Evolutionary conservation across 2,329 filamentous ascomycete species (phyloP).

Genomic region (Bipolaris zeicola): DNA sequence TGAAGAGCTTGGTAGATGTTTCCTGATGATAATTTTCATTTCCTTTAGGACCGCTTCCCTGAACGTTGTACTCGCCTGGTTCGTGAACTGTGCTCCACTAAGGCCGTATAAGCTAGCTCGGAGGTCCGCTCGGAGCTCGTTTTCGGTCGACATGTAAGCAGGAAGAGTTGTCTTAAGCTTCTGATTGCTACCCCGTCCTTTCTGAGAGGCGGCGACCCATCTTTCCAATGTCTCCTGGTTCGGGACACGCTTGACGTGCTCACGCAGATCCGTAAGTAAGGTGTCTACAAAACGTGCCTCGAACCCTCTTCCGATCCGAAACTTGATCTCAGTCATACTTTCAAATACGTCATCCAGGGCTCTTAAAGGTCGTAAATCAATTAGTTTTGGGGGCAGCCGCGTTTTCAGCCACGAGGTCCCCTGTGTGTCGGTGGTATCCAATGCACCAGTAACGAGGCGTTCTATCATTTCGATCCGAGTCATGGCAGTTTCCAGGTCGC

Average conservation of each 20-base stretch:
- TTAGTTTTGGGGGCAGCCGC: constrained; percentile 52
- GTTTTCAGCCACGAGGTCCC: constrained; percentile 42
- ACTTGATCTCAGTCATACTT: constrained; percentile 76
- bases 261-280: constrained; percentile 77
- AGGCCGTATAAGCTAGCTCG: constrained; percentile 75
- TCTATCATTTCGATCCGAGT: constrained; percentile 79
- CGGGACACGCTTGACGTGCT: constrained; percentile 78
- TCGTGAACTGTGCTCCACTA: constrained; percentile 79
- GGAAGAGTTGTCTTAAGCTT: constrained; percentile 73
- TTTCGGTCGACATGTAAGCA: constrained; percentile 75
- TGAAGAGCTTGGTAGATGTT: constrained; percentile 85
- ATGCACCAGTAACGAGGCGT: constrained; percentile 76
- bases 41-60: constrained; percentile 84
- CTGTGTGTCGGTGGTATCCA: constrained; percentile 48
- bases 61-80: constrained; percentile 80
- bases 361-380: constrained; percentile 76
- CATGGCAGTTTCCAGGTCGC: constrained; percentile 81
- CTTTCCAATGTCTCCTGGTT: constrained; percentile 76
- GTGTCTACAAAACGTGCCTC: constrained; percentile 79
- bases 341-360: constrained; percentile 80
- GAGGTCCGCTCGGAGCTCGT: constrained; percentile 72
- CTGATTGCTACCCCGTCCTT: constrained; percentile 69
- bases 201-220: constrained; percentile 79
- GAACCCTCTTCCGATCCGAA: constrained; percentile 84
- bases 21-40: constrained; percentile 81